Base-by-base conservation (phyloP, 352 stramenopile genomes). In the Phytophthora uliginosa region DNA sequence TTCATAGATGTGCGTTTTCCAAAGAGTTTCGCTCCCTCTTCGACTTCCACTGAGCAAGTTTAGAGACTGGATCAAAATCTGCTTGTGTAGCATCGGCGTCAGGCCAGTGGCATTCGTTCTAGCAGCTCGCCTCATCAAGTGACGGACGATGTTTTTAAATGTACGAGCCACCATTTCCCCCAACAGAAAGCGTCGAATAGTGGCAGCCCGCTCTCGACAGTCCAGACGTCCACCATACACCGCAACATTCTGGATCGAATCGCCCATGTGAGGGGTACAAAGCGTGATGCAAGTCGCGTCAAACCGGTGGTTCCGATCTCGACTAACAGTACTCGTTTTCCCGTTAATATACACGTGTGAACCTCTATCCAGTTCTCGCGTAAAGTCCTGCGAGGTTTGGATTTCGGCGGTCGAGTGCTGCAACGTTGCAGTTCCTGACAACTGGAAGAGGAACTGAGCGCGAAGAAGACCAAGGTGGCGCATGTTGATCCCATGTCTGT, bases 401-500 rank as follows among this genome's bases (percentile, higher is more conserved):
- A 98, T 88, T 40, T 95, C 83, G 1, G 80, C 82, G 0, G 78
- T 96, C 17, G 93, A 84, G 55, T 96, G 98, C 63, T 95, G 87
- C 1, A 98, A 69, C 15, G 85, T 90, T 12, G 89, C 93, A 0
- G 74, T 96, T 20, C 91, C 93, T 0, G 83, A 79, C 1, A 98
- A 68, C 24, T 82, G 71, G 48, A 93, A 86, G 36, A 88, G 85
- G 62, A 98, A 98, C 47, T 92, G 80, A 0, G 82, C 65, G 9
- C 95, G 86, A 7, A 98, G 36, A 1, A 97, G 60, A 4, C 94
- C 94, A 24, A 98, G 74, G 55, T 98, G 94, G 0, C 95, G 89
- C 60, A 98, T 66, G 59, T 97, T 98, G 59, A 98, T 97, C 1
- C 95, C 95, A 18, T 96, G 85, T 28, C 87, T 74, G 66, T 98